These are phyloP conservation scores for Pelargonium fulgidum DNA, from an alignment of 441 rosid genomes.

Conservation along the genomic window DNA sequence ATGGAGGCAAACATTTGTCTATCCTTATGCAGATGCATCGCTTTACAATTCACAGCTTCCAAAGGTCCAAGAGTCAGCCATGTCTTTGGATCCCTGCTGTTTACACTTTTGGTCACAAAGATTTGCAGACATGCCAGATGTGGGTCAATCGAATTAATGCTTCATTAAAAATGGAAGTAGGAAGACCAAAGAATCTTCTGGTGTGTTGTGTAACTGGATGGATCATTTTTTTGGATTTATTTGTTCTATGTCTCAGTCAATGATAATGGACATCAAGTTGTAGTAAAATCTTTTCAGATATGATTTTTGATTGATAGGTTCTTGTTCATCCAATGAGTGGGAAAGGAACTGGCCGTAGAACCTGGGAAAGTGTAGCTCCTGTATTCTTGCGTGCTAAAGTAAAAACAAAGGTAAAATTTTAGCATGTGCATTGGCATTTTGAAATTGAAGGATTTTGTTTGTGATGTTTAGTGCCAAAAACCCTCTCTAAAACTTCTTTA, in stretches of 20 bases:
- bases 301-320: conserved; percentile 42
- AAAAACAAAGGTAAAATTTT: conserved; percentile 49
- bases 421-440: conserved; percentile 5
- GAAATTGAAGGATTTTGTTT: neutral
- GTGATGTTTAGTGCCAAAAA: neutral
- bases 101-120: conserved; percentile 62
- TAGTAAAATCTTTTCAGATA: conserved; percentile 27
- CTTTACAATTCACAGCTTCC: conserved; percentile 50
- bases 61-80: conserved; percentile 52
- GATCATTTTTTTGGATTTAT: conserved; percentile 14
- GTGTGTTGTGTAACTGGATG: conserved; percentile 33
- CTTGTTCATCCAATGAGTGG: conserved; percentile 84
- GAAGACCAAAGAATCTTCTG: conserved; percentile 78
- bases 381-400: conserved; percentile 61
- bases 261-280: conserved; percentile 18
- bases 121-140: conserved; percentile 50
- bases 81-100: conserved; percentile 46
- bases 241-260: conserved; percentile 13
- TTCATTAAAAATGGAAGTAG: conserved; percentile 39
- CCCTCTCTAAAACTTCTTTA: neutral
- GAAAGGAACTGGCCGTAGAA: conserved; percentile 55
- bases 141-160: conserved; percentile 60
- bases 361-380: conserved; percentile 79
- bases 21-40: conserved; percentile 51
- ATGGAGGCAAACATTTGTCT: conserved; percentile 7